Evolutionary conservation across 2,329 filamentous ascomycete species (phyloP).

Genomic region (Colletotrichum sp.): DNA sequence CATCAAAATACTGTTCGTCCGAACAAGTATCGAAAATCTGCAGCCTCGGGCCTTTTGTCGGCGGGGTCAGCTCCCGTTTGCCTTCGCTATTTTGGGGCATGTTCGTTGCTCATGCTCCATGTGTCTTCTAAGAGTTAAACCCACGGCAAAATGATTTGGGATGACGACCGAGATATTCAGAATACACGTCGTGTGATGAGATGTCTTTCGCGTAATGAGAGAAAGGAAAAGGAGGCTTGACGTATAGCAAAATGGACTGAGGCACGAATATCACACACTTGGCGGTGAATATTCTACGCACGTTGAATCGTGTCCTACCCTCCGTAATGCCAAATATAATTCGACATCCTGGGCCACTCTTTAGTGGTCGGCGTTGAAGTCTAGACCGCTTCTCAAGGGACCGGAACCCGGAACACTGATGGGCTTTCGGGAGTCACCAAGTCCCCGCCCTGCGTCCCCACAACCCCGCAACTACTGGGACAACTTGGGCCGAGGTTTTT

Average conservation of each 20-base stretch:
- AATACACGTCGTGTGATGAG: neutral
- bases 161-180: neutral
- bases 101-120: neutral
- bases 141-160: neutral
- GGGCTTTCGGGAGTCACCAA: neutral
- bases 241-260: neutral
- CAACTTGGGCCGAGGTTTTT: neutral
- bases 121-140: neutral
- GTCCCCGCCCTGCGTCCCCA: neutral
- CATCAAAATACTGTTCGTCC: neutral
- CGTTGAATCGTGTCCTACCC: neutral
- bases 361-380: neutral
- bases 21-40: neutral
- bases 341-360: neutral
- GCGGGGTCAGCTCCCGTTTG: neutral
- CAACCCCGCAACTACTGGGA: neutral
- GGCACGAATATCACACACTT: neutral
- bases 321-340: neutral
- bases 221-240: neutral
- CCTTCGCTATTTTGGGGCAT: neutral
- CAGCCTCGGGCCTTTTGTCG: neutral
- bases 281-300: neutral
- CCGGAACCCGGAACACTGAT: neutral
- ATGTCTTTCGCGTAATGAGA: neutral
- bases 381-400: neutral